Evolutionary conservation across 306 rosid species (phyloP), one percentile per base, ranked within the genome.

Genomic region (Trifolium subterraneum): DNA sequence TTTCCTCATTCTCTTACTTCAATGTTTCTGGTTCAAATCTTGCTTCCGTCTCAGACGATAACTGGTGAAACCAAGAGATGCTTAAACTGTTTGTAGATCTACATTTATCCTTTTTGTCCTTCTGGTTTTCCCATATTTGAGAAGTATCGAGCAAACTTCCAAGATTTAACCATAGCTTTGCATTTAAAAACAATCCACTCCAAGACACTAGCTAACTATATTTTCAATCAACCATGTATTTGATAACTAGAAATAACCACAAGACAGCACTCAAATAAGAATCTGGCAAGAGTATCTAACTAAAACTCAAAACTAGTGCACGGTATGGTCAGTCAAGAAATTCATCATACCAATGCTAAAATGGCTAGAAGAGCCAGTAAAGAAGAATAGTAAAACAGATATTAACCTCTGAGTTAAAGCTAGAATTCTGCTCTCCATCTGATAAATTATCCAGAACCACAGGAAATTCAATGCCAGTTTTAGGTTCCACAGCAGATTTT

Each of bases 391-490:
- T 73, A 58, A 29, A 73, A 45, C 33, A 20, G 67, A 83, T 73
- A 72, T 58, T 76, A 61, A 92, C 97, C 99, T 95, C 96, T 14
- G 96, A 85, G 80, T 81, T 83, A 70, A 82, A 79, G 78, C 84
- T 77, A 64, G 83, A 78, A 78, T 82, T 81, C 63, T 71, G 82
- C 63, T 85, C 90, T 70, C 79, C 82, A 31, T 83, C 27, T 55
- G 84, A 81, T 68, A 82, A 56, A 23, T 80, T 74, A 80, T 82
- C 93, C 80, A 92, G 80, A 74, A 92, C 66, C 62, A 78, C 64
- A 35, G 99, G 98, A 83, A 95, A 95, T 78, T 90, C 97, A 70
- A 92, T 88, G 78, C 99, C 98, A 64, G 99, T 92, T 82, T 75
- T 92, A 69, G 96, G 90, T 80, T 94, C 99, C 77, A 88, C 87